Conservation (phyloP, 2,329 filamentous ascomycete species). For the Verticillium nonalfalfae region DNA sequence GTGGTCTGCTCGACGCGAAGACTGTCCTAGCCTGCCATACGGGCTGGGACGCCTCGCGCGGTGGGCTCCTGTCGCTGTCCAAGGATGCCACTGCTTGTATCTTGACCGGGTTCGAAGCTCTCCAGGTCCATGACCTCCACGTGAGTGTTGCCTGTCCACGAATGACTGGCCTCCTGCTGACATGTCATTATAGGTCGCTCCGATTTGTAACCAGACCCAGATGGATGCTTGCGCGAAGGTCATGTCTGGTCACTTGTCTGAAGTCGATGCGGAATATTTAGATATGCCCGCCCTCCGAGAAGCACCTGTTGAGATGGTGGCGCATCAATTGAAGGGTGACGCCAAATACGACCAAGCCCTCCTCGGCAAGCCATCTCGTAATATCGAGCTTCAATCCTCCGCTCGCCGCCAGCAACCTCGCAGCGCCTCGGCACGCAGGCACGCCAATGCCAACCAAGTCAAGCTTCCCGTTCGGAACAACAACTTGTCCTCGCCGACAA, state of each 20-base stretch:
- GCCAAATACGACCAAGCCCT: neutral
- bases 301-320: neutral
- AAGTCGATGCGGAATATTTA: neutral
- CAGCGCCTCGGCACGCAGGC: neutral
- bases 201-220: conserved; percentile 69
- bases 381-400: neutral
- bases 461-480: neutral
- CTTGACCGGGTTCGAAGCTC: conserved; percentile 77
- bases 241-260: conserved; percentile 49
- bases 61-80: conserved; percentile 34
- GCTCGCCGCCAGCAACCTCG: neutral
- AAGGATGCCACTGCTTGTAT: conserved; percentile 76
- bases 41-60: neutral
- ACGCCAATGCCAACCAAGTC: neutral
- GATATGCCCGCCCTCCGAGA: neutral
- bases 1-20: neutral
- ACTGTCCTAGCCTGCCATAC: neutral
- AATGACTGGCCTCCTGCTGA: neutral
- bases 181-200: conserved; percentile 34
- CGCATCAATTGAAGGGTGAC: neutral
- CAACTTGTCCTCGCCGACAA: conserved; percentile 10
- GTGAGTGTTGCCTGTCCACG: conserved; percentile 26
- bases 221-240: conserved; percentile 61
- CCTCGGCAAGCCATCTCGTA: neutral
- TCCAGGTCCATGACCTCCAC: conserved; percentile 60